Percentiles rank a stretch among this genome's conserved stretches.
Evolutionary conservation across 257 asterid species (phyloP).

Genomic region (Perilla frutescens): DNA sequence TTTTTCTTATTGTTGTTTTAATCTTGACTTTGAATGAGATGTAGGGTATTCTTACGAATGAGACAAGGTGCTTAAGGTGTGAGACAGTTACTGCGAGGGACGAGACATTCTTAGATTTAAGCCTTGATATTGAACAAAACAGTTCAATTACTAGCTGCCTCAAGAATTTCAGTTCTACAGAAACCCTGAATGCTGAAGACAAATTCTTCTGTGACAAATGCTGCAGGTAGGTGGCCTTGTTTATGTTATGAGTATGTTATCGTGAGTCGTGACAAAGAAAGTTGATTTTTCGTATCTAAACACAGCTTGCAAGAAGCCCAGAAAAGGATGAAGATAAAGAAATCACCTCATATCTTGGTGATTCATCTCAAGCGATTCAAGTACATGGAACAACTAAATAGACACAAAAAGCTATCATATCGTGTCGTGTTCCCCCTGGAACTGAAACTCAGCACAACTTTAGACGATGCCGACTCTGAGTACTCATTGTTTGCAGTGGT

Average conservation of each 20-base stretch:
- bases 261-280: neutral
- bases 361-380: conserved; percentile 87
- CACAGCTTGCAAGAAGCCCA: conserved; percentile 88
- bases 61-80: conserved; percentile 84
- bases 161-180: conserved; percentile 92
- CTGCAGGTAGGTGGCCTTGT: conserved; percentile 45
- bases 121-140: conserved; percentile 94
- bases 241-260: neutral
- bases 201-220: conserved; percentile 63
- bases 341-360: conserved; percentile 72
- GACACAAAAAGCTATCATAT: conserved; percentile 71
- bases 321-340: conserved; percentile 84
- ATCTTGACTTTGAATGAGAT: conserved; percentile 34
- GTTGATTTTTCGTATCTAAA: conserved; percentile 20
- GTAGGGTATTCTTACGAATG: conserved; percentile 91
- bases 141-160: conserved; percentile 96
- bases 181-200: conserved; percentile 64
- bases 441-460: conserved; percentile 66
- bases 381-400: conserved; percentile 76
- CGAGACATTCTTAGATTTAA: conserved; percentile 85
- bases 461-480: conserved; percentile 65
- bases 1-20: conserved; percentile 15
- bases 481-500: conserved; percentile 80
- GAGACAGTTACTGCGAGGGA: conserved; percentile 98
- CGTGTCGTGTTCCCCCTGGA: conserved; percentile 83